Evolutionary conservation across 257 asterid genomes (phyloP).

Genomic region (Mitragyna speciosa): DNA sequence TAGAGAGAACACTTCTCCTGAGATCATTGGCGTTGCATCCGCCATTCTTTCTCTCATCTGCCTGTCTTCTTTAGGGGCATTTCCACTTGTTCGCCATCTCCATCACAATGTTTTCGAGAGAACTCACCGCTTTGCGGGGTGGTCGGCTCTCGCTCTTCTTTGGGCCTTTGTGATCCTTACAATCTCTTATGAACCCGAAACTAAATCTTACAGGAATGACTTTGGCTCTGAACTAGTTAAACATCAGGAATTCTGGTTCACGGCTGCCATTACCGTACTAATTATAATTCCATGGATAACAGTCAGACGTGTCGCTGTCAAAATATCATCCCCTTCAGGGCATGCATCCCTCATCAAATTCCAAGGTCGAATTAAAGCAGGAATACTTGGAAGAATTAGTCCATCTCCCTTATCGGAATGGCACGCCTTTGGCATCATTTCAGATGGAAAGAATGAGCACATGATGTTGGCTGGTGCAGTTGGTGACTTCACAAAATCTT

Average conservation of each 20-base stretch:
- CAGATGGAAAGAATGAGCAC: constrained; percentile 57
- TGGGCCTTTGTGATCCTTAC: constrained; percentile 59
- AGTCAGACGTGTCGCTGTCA: constrained; percentile 52
- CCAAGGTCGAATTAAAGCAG: constrained; percentile 61
- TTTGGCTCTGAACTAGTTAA: constrained; percentile 30
- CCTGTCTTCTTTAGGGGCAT: constrained; percentile 58
- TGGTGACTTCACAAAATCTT: constrained; percentile 64
- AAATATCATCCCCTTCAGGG: constrained; percentile 61
- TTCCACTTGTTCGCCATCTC: constrained; percentile 78
- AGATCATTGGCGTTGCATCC: constrained; percentile 45
- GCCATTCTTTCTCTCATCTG: constrained; percentile 51
- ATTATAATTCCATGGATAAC: constrained; percentile 62
- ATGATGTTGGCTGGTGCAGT: constrained; percentile 84
- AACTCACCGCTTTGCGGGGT: constrained; percentile 65
- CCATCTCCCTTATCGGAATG: constrained; percentile 78
- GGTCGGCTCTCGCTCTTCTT: constrained; percentile 53
- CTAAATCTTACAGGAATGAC: constrained; percentile 39
- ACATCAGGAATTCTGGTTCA: constrained; percentile 61
- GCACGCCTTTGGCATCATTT: constrained; percentile 80
- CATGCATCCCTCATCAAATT: constrained; percentile 67
- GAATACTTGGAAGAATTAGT: constrained; percentile 65
- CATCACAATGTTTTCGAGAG: constrained; percentile 77
- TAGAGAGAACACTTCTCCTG: constrained; percentile 44
- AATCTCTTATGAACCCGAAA: constrained; percentile 45
- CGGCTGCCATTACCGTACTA: constrained; percentile 39